Evolutionary conservation across 2,329 filamentous ascomycete species (phyloP).

Genomic region (Monosporascus sp.): DNA sequence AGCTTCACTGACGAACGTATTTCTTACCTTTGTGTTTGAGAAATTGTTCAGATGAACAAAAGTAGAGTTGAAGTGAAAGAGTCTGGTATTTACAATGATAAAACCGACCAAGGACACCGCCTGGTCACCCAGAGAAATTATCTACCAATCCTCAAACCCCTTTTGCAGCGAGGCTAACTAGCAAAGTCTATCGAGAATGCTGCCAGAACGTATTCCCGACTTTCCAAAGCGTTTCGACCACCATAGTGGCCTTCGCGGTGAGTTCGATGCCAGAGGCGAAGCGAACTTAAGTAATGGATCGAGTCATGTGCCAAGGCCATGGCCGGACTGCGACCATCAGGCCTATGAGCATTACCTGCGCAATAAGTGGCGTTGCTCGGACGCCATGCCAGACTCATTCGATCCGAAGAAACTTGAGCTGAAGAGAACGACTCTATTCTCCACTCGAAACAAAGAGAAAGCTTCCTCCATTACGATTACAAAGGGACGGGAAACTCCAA

Average conservation of each 20-base stretch:
- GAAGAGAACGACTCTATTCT: neutral
- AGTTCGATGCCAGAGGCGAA: neutral
- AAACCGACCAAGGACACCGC: too few relatives aligned
- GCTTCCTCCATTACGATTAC: neutral
- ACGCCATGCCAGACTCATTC: constrained; percentile 8
- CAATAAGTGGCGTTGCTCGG: constrained; percentile 5
- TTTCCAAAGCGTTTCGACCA: neutral
- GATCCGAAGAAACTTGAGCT: constrained; percentile 6
- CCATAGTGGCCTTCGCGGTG: constrained; percentile 3
- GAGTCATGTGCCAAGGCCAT: neutral
- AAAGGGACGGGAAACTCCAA: neutral
- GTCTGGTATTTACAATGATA: too few relatives aligned
- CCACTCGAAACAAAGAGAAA: neutral
- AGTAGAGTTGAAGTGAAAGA: too few relatives aligned
- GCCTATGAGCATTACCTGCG: constrained; percentile 5
- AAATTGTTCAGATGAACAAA: too few relatives aligned
- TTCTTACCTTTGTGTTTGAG: too few relatives aligned
- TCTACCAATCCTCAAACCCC: too few relatives aligned
- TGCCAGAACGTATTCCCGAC: neutral
- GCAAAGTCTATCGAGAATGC: neutral
- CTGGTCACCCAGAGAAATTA: too few relatives aligned
- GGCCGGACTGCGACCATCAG: neutral
- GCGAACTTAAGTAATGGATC: neutral
- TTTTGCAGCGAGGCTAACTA: too few relatives aligned
- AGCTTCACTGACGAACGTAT: too few relatives aligned